These are phyloP conservation scores for Lentithecium fluviatile DNA, from an alignment of 495 filamentous ascomycete genomes.

Conservation along the genomic window DNA sequence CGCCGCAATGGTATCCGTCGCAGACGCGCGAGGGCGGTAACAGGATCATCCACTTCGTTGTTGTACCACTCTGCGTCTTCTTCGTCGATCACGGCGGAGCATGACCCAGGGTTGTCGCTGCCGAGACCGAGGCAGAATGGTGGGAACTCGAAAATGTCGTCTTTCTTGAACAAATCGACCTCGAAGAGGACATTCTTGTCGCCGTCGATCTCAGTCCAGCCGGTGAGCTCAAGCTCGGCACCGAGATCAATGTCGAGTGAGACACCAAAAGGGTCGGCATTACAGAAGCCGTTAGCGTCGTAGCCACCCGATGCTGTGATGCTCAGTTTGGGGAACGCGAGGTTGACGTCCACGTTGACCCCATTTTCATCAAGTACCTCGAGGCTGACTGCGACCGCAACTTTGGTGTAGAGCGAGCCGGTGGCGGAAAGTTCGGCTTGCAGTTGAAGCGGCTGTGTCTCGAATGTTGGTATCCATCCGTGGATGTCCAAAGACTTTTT, in stretches of 20 bases:
- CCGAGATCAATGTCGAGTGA: constrained; percentile 1
- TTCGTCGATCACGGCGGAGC: neutral
- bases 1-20: neutral
- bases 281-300: constrained; percentile 3
- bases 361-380: neutral
- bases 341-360: constrained; percentile 5
- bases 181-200: constrained; percentile 5
- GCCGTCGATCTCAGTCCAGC: constrained; percentile 5
- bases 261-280: constrained; percentile 5
- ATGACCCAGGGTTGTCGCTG: neutral
- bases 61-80: neutral
- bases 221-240: neutral
- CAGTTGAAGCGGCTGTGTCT: neutral
- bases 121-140: neutral
- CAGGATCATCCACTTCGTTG: neutral
- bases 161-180: constrained; percentile 6
- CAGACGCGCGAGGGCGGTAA: neutral
- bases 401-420: neutral
- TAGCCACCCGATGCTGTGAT: neutral
- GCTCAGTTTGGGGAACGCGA: neutral
- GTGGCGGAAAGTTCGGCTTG: neutral
- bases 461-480: constrained; percentile 5
- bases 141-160: neutral
- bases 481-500: neutral
- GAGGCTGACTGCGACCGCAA: neutral